Evolutionary conservation across 1,139 yeast species (phyloP), one percentile per base, ranked within the genome.

Genomic region (Pichia sp.): DNA sequence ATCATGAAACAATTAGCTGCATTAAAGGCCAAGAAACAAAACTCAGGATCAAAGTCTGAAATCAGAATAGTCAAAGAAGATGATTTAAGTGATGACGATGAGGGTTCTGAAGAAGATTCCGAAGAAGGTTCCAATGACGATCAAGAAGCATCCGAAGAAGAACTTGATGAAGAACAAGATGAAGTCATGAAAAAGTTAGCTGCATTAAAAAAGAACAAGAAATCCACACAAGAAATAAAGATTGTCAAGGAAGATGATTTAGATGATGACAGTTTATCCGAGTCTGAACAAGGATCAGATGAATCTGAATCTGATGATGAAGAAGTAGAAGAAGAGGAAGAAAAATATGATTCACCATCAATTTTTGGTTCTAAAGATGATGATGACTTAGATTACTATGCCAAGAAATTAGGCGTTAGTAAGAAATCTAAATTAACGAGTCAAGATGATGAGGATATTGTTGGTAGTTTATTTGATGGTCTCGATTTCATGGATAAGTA

Each of bases 341-440:
- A 48, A 47, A 30, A 38, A 76, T 76, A 24, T 32, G 27, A 24
- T 14, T 8, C 21, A 11, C 28, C 31, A 4, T 9, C 15, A 73
- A 30, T 15, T 2, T 28, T 17, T 28, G 7, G 28, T 12, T 14
- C 64, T 77, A 73, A 76, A 53, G 96, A 88, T 58, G 94, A 88
- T 48, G 81, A 80, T 44, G 96, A 91, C 40, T 81, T 89, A 67
- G 81, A 77, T 22, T 91, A 89, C 62, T 93, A 96, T 4, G 85
- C 85, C 53, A 83, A 85, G 57, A 47, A 50, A 28, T 72, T 91
- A 18, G 96, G 96, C 1, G 42, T 63, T 17, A 52, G 55, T 27
- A 53, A 55, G 14, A 53, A 53, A 6, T 53, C 53, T 35, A 46
- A 48, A 5, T 48, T 65, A 10, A 40, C 46, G 7, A 61, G 57